phyloP scores from a whole-genome alignment of 1,284 basidiomycete genomes.

The Malassezia cuniculi region DNA sequence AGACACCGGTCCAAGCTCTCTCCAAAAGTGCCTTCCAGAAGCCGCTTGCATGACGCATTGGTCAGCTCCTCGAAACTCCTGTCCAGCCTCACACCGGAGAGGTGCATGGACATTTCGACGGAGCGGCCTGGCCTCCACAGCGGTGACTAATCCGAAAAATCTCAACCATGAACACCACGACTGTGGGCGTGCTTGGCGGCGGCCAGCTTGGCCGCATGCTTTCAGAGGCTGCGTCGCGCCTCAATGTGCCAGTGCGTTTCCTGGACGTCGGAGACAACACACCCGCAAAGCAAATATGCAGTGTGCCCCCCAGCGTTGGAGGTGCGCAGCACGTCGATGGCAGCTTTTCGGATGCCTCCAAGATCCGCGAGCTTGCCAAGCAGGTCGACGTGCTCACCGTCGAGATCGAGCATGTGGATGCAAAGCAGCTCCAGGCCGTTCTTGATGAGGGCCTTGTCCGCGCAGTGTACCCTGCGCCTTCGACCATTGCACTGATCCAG shows the following conservation, averaged over 20 bases:
- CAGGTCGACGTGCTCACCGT: conserved; percentile 82
- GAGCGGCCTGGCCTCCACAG: too few species aligned
- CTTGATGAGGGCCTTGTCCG: conserved; percentile 37
- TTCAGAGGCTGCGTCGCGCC: conserved; percentile 71
- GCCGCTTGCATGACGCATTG: conserved; percentile 1
- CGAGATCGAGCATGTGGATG: conserved; percentile 95
- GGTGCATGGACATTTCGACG: too few species aligned
- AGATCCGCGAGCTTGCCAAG: conserved; percentile 66
- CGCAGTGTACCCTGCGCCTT: conserved; percentile 69
- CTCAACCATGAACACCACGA: conserved; percentile 19
- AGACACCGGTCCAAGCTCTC: neutral
- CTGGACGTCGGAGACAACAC: conserved; percentile 67
- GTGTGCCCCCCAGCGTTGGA: conserved; percentile 13
- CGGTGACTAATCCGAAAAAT: too few species aligned
- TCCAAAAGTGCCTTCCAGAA: neutral
- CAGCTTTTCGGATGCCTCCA: conserved; percentile 66
- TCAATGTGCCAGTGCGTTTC: conserved; percentile 74
- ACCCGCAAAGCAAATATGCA: conserved; percentile 76
- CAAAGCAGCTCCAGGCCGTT: conserved; percentile 53
- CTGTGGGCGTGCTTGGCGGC: conserved; percentile 54
- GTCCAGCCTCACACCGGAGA: neutral
- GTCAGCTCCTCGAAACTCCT: conserved; percentile 6
- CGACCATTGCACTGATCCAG: conserved; percentile 77
- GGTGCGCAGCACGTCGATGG: conserved; percentile 63
- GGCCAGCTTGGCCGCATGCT: conserved; percentile 98